Evolutionary conservation across 768 basidiomycete species (phyloP), one percentile per base, ranked within the genome.

Genomic region (Agaricus blazei): DNA sequence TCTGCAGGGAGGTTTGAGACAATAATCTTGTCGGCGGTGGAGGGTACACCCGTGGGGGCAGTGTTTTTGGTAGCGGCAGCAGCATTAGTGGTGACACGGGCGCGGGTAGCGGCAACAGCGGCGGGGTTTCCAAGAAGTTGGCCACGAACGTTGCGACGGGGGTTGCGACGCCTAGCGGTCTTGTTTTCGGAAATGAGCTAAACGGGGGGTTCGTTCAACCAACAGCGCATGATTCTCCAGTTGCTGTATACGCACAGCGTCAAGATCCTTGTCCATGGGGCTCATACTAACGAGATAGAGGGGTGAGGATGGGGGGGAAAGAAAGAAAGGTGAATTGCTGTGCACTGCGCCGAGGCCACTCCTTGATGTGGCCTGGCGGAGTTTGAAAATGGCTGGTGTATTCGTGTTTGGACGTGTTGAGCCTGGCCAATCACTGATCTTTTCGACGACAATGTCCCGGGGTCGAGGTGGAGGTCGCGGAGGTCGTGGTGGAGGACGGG

Each of bases 1-100:
- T 99, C 96, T 6, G 70, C 66, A 31, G 96, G 96, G 44, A 99
- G 84, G 69, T 95, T 95, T 60, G 90, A 93, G 52, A 99, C 92
- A 63, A 98, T 92, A 62, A 98, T 95, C 76, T 98, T 98, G 68
- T 90, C 86, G 1, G 91, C 78, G 5, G 75, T 55, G 19, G 45
- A 14, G 15, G 54, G 54, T 23, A 55, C 66, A 46, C 79, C 70
- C 19, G 77, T 58, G 9, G 78, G 63, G 34, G 75, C 74, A 19
- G 74, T 71, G 12, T 72, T 73, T 31, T 68, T 70, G 38, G 73
- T 67, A n/a, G 72, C 80, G 19, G 72, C 65, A 9, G 73, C 79
- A 28, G 72, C 73, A 42, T 70, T 41, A 11, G 44, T 41, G 26
- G 47, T 28, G 81, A 40, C 50, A 19, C 58, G 48, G 19, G 81